These are phyloP conservation scores for Spiromastix sp. DNA, from an alignment of 2,329 filamentous ascomycete genomes.

Conservation along the genomic window DNA sequence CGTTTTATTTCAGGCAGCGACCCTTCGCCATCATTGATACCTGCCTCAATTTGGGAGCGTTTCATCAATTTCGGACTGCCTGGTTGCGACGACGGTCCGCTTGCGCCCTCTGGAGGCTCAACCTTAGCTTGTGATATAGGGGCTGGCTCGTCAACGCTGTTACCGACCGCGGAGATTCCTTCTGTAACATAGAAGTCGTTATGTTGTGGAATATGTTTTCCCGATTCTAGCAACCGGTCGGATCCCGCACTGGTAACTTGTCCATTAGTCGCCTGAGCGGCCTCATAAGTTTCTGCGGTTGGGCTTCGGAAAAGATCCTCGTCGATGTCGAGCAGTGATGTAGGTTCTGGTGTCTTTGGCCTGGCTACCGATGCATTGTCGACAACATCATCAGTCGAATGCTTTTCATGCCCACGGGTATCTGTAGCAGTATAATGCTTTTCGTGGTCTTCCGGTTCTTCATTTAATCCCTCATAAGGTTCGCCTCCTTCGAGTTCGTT, in stretches of 20 bases:
- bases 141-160: neutral
- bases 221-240: neutral
- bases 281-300: neutral
- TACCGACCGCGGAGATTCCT: neutral
- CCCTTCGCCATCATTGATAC: constrained; percentile 1
- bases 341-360: constrained; percentile 13
- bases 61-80: constrained; percentile 3
- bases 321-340: constrained; percentile 22
- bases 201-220: neutral
- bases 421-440: neutral
- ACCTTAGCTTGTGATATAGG: neutral
- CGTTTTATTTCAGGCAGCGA: constrained; percentile 3
- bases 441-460: neutral
- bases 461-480: neutral
- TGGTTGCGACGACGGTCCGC: neutral
- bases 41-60: constrained; percentile 3
- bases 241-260: neutral
- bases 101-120: neutral
- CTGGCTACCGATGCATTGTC: neutral
- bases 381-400: too few species aligned
- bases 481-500: neutral
- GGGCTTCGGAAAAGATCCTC: constrained; percentile 23
- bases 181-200: neutral
- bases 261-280: neutral
- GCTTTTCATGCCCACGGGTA: too few species aligned